Percentiles rank a stretch among this genome's conserved stretches.
These are phyloP conservation scores for Nymphaea thermarum DNA, from an alignment of 164 flowering plant species.

Conservation along the genomic window DNA sequence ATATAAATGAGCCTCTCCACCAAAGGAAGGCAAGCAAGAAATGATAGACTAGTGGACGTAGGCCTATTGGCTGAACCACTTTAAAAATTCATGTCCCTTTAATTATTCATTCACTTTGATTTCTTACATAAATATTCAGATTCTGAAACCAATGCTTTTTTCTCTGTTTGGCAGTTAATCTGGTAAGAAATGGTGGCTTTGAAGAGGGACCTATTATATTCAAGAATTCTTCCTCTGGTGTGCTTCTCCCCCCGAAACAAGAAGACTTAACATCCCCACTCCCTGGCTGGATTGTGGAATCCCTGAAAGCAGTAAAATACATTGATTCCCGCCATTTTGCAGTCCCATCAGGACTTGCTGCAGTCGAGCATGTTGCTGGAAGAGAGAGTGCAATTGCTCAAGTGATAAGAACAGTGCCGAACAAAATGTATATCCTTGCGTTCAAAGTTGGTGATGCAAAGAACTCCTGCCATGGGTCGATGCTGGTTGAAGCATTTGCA, in stretches of 20 bases:
- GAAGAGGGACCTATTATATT: conserved; percentile 73
- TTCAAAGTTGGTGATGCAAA: conserved; percentile 74
- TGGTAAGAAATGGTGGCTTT: conserved; percentile 63
- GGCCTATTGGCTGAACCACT: no score
- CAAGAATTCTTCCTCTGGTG: conserved; percentile 53
- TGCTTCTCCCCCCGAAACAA: conserved; percentile 78
- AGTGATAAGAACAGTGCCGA: conserved; percentile 49
- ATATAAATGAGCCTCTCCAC: no score
- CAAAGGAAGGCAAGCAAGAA: no score
- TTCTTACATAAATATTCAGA: no score
- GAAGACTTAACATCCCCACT: conserved; percentile 69
- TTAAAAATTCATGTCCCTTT: no score
- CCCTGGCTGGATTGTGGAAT: conserved; percentile 91
- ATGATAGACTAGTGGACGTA: no score
- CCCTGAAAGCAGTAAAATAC: conserved; percentile 83
- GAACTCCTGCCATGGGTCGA: conserved; percentile 80
- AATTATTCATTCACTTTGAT: no score
- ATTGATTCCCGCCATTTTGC: conserved; percentile 64
- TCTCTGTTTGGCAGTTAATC: conserved; percentile 33
- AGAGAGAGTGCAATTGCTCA: conserved; percentile 89
- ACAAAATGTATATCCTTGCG: conserved; percentile 39
- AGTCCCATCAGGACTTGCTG: conserved; percentile 54
- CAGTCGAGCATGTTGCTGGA: conserved; percentile 85
- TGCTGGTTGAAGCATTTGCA: conserved; percentile 89
- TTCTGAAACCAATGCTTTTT: neutral